phyloP scores from a whole-genome alignment of 2,329 filamentous ascomycete species.

The Colletotrichum tanaceti region DNA sequence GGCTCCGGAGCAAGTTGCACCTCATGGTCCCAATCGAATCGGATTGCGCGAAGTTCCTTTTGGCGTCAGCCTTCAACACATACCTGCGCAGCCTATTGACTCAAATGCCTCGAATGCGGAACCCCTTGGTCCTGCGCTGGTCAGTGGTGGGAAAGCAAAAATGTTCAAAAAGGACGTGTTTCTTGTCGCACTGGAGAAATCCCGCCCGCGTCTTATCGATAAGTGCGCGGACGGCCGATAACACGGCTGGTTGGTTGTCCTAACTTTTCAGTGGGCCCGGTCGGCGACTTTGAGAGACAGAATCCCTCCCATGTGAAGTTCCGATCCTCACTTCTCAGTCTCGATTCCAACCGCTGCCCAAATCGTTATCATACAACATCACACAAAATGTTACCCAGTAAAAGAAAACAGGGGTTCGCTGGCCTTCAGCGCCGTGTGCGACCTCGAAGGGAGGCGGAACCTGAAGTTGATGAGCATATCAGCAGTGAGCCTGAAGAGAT shows the following conservation, averaged over 20 bases:
- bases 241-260: background rate
- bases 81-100: background rate
- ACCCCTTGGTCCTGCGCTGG: background rate
- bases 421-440: conserved; percentile 55
- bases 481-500: conserved; percentile 35
- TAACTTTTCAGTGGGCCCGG: conserved; percentile 6
- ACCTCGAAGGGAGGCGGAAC: conserved; percentile 52
- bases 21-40: background rate
- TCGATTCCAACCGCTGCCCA: background rate
- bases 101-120: background rate
- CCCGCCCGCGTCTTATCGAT: conserved; percentile 14
- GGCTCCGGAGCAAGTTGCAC: background rate
- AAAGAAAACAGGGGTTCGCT: conserved; percentile 38
- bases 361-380: background rate
- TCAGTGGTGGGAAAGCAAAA: conserved; percentile 3
- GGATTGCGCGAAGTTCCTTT: too few species aligned
- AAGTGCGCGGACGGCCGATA: background rate
- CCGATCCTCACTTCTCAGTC: background rate
- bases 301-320: conserved; percentile 25
- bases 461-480: conserved; percentile 33
- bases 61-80: background rate
- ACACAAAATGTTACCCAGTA: conserved; percentile 35
- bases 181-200: background rate
- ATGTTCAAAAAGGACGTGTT: conserved; percentile 6
- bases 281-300: conserved; percentile 3